Evolutionary conservation across 2,329 filamentous ascomycete genomes (phyloP).

Genomic region (Microsporum ferrugineum): DNA sequence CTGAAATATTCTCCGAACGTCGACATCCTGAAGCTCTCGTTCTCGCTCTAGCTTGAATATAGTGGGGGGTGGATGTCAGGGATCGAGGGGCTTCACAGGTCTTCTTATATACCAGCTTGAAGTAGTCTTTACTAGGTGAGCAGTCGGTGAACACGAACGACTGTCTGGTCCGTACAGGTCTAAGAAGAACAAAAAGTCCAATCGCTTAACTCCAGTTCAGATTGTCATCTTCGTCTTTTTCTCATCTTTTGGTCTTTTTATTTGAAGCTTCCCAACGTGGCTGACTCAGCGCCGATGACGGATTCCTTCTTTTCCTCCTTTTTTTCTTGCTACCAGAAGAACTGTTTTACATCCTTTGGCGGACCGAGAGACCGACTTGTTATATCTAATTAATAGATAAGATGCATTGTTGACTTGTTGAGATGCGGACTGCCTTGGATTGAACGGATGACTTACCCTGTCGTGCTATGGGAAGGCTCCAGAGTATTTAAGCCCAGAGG

Average conservation of each 20-base stretch:
- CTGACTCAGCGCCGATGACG: slow-evolving; percentile 8
- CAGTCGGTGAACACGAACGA: not conserved
- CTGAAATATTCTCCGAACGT: slow-evolving; percentile 68
- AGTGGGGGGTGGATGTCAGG: not conserved
- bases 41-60: not conserved
- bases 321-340: no score
- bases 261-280: slow-evolving; percentile 4
- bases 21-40: slow-evolving; percentile 49
- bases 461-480: not conserved
- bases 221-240: not conserved
- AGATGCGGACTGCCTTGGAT: no score
- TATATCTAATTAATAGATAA: not conserved
- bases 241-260: not conserved
- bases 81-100: not conserved
- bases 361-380: not conserved
- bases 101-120: no score
- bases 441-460: no score
- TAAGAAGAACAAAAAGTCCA: not conserved
- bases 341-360: not conserved
- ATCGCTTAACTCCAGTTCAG: not conserved
- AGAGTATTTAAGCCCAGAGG: not conserved
- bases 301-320: not conserved
- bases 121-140: not conserved
- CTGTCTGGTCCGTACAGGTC: not conserved
- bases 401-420: not conserved